Conservation (phyloP, 2,329 filamentous ascomycete genomes). For the Rhexocercosporidium sp. region DNA sequence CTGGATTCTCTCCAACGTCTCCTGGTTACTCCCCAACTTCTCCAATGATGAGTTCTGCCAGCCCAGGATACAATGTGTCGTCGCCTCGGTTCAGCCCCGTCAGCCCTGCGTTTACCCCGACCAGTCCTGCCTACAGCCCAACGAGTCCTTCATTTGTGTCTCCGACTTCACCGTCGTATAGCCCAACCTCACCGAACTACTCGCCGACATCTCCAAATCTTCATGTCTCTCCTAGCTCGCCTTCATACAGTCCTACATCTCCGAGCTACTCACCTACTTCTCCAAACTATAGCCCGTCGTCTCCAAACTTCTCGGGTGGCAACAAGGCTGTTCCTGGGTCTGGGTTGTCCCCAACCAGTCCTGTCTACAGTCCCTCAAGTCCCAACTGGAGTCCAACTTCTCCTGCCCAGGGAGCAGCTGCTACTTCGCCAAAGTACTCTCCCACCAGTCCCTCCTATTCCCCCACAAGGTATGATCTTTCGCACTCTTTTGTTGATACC, state of each 20-base stretch:
- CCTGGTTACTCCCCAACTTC: slow-evolving; percentile 54
- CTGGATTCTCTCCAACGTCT: slow-evolving; percentile 43
- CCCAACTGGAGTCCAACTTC: slow-evolving; percentile 42
- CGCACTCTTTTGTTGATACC: background rate
- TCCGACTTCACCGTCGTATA: slow-evolving; percentile 79
- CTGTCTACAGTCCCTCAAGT: slow-evolving; percentile 40
- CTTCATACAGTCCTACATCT: slow-evolving; percentile 40
- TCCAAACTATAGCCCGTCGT: slow-evolving; percentile 39
- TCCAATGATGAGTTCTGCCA: slow-evolving; percentile 60
- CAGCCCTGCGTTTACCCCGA: slow-evolving; percentile 47
- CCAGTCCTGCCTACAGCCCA: slow-evolving; percentile 43
- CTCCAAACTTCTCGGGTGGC: slow-evolving; percentile 36
- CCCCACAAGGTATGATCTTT: slow-evolving; percentile 12
- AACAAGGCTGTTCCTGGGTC: slow-evolving; percentile 38
- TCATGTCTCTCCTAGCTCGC: slow-evolving; percentile 37
- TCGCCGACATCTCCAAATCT: slow-evolving; percentile 76
- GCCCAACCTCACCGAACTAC: slow-evolving; percentile 76
- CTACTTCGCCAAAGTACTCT: slow-evolving; percentile 47
- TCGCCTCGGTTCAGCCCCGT: slow-evolving; percentile 64
- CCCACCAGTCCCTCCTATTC: slow-evolving; percentile 29
- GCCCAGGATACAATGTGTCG: slow-evolving; percentile 52
- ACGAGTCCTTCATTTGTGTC: slow-evolving; percentile 45
- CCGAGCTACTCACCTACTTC: slow-evolving; percentile 39
- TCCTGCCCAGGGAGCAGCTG: slow-evolving; percentile 35
- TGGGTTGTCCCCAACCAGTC: slow-evolving; percentile 40